Evolutionary conservation across 2,329 filamentous ascomycete species (phyloP), one percentile per base, ranked within the genome.

Genomic region (Plectosphaerella sp.): DNA sequence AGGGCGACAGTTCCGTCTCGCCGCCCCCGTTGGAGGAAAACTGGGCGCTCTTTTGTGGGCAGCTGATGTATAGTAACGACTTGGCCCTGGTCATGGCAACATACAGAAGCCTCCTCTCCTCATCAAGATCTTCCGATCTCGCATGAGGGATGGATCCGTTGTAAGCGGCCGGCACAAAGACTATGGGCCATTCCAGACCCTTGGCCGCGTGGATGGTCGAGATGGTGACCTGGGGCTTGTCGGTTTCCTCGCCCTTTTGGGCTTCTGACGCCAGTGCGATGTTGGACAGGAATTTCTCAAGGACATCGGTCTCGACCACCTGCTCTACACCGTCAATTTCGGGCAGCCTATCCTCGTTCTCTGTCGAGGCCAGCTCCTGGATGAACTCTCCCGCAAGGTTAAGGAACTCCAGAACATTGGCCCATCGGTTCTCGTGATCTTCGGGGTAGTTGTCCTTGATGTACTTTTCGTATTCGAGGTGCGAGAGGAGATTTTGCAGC

Each of bases 171-270:
- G 94, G 92, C 15, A 97, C 85, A 66, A 97, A 97, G 1, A 97
- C 91, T 2, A 96, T 79, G 0, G 93, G 93, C 94, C 94, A 99
- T 67, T 99, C 93, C 1, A 99, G 77, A 3, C 93, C 93, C 68
- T 99, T 99, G 3, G 93, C 91, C 1, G 92, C 91, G 65, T 99
- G 93, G 11, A 99, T 97, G 0, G 93, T 99, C 6, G 91, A 97
- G 22, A 99, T 90, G 0, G 92, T 97, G 18, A 97, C 83, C 59
- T 89, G 77, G 2, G 81, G 75, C 49, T 81, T 77, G 20, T 77
- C 75, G 3, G 79, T 76, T 3, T 80, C 76, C 10, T 82, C 78
- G 22, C 84, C 80, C 16, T 81, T 82, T 59, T 90, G 86, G 0
- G 86, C 80, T 57, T 95, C 90, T 0, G 90, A 87, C 3, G 90